Base-by-base conservation (phyloP, 495 filamentous ascomycete genomes). In the Cercophora newfieldiana region DNA sequence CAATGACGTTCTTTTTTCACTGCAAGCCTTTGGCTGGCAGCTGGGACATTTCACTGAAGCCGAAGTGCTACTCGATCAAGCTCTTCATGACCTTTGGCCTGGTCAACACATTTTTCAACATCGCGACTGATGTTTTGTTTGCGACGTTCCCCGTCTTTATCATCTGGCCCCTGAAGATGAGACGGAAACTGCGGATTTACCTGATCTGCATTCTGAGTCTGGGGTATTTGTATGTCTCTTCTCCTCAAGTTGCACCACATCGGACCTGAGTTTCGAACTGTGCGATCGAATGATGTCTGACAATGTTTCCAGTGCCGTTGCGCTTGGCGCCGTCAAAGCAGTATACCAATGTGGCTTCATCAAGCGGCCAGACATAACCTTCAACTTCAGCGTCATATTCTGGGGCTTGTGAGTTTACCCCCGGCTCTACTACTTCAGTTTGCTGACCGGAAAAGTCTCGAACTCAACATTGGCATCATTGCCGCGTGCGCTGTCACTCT, bases 41-140 rank as follows among this genome's bases (percentile, higher is more conserved):
- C 49, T 79, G 77, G 77, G 64, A 77, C 48, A 2, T 22, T 1
- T 24, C 50, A 2, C 7, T 67, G 14, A 55, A 57, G 48, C 53
- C 73, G 1, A 69, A 76, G n/a, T 78, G 74, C 67, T 75, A 72
- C 48, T 19, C 14, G 44, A 62, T 61, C 7, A n/a, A 56, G 30
- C 61, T 73, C 3, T 78, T 77, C 56, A 75, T 64, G 54, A 69
- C 55, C 16, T 76, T 75, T 50, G 74, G 65, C 49, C 69, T 75
- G 31, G 61, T 67, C 59, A 79, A 80, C 66, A 74, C 75, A 19
- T 54, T 7, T 0, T 68, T 55, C 66, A 68, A 69, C 54, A 28
- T 57, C 7, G 22, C 28, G 54, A 57, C 54, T 8, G 54, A 57
- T 25, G 26, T 57, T 7, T 25, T 57, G 25, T 57, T 57, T 57